Conservation (phyloP, 2,329 filamentous ascomycete species). For the Penicillium decumbens region DNA sequence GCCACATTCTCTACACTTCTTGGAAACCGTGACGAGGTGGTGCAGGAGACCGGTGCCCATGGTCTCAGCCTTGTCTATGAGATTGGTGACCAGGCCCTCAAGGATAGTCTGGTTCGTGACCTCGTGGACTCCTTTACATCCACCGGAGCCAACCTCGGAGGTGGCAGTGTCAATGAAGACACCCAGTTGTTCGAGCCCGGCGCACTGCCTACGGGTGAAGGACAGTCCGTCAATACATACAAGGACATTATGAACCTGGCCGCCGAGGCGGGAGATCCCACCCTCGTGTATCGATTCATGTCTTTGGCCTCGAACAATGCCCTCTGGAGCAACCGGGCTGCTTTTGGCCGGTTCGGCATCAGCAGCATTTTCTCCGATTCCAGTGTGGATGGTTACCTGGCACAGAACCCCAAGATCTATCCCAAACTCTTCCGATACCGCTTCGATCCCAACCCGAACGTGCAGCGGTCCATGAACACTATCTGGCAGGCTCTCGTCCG, state of each 20-base stretch:
- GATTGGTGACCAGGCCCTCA: constrained; percentile 74
- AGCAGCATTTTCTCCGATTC: constrained; percentile 89
- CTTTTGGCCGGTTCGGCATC: constrained; percentile 89
- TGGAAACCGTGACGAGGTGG: constrained; percentile 82
- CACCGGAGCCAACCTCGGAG: constrained; percentile 54
- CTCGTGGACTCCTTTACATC: constrained; percentile 86
- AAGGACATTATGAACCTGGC: constrained; percentile 94
- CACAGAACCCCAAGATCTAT: constrained; percentile 86
- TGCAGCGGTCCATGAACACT: constrained; percentile 91
- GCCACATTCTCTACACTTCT: constrained; percentile 82
- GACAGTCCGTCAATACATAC: constrained; percentile 86
- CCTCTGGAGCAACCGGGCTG: constrained; percentile 94
- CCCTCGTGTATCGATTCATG: constrained; percentile 98
- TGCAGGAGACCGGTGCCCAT: constrained; percentile 90
- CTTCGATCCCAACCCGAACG: constrained; percentile 91
- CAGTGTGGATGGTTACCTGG: constrained; percentile 59
- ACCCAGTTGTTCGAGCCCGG: constrained; percentile 93
- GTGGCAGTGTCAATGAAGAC: constrained; percentile 76
- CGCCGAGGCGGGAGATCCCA: constrained; percentile 94
- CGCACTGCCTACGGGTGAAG: constrained; percentile 82
- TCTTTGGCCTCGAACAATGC: constrained; percentile 91
- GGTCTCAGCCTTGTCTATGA: constrained; percentile 92
- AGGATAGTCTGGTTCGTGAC: constrained; percentile 78
- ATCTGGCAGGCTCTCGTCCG: constrained; percentile 98
- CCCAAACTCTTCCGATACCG: constrained; percentile 91